These are phyloP conservation scores for Lophiotrema nucula DNA, from an alignment of 495 filamentous ascomycete genomes.

Conservation along the genomic window DNA sequence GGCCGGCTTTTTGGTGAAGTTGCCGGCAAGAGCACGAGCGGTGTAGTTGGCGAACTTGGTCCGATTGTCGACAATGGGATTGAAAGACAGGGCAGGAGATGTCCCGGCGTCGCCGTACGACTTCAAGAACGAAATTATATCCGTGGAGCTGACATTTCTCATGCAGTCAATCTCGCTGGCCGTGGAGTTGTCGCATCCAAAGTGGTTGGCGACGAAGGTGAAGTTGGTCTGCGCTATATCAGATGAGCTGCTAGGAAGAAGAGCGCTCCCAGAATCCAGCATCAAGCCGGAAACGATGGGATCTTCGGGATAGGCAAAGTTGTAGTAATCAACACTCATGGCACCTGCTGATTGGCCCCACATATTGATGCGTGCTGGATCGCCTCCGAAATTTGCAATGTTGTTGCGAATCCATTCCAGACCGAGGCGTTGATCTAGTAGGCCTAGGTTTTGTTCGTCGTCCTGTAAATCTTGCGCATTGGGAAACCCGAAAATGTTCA, in stretches of 20 bases:
- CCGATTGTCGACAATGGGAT: conserved; percentile 17
- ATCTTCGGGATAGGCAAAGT: conserved; percentile 49
- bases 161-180: conserved; percentile 27
- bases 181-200: conserved; percentile 16
- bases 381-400: conserved; percentile 61
- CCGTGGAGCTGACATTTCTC: conserved; percentile 10
- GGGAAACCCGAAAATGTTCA: conserved; percentile 65
- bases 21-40: conserved; percentile 22
- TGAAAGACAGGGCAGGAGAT: conserved; percentile 16
- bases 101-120: conserved; percentile 8
- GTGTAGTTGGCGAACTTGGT: conserved; percentile 32
- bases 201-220: conserved; percentile 41
- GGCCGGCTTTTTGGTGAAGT: conserved; percentile 27
- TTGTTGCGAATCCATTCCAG: conserved; percentile 39
- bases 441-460: conserved; percentile 48
- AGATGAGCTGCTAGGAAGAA: conserved; percentile 29
- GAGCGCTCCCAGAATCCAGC: conserved; percentile 48
- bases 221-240: conserved; percentile 45
- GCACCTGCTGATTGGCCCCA: conserved; percentile 54
- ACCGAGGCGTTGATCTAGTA: conserved; percentile 63
- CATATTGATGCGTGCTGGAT: conserved; percentile 45
- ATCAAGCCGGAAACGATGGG: conserved; percentile 49
- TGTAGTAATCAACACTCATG: conserved; percentile 31
- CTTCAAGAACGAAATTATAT: conserved; percentile 15
- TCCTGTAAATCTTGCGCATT: conserved; percentile 45